These are phyloP conservation scores for Fistulifera pelliculosa DNA, from an alignment of 108 stramenopile genomes.

Conservation along the genomic window DNA sequence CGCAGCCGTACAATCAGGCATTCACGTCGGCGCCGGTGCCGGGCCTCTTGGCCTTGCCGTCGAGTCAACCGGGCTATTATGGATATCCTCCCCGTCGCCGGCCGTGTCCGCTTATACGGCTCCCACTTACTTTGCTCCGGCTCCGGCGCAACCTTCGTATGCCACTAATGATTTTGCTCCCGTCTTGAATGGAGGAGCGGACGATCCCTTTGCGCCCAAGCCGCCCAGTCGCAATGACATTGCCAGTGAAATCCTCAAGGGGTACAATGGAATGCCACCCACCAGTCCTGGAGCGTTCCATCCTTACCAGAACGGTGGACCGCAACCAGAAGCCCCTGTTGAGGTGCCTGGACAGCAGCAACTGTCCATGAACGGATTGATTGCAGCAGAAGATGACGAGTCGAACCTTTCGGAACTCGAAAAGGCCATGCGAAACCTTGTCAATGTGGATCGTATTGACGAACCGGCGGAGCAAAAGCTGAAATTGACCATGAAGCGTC, in stretches of 20 bases:
- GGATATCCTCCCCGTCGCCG: not conserved
- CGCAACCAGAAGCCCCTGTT: not conserved
- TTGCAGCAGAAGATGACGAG: slow-evolving; percentile 23
- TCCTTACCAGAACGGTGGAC: not conserved
- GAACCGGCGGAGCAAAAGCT: slow-evolving; percentile 39
- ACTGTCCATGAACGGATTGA: slow-evolving; percentile 29
- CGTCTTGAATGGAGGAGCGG: slow-evolving; percentile 3
- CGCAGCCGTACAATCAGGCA: slow-evolving; percentile 1
- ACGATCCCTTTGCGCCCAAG: slow-evolving; percentile 60
- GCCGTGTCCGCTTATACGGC: slow-evolving; percentile 8
- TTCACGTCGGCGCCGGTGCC: slow-evolving; percentile 1
- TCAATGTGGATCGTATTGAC: slow-evolving; percentile 53
- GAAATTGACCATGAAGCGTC: slow-evolving; percentile 37
- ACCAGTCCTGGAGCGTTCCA: not conserved
- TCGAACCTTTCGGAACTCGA: slow-evolving; percentile 25
- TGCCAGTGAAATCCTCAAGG: slow-evolving; percentile 13
- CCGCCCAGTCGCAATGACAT: slow-evolving; percentile 9
- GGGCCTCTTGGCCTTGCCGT: slow-evolving; percentile 14
- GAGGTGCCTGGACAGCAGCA: not conserved
- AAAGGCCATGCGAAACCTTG: slow-evolving; percentile 34
- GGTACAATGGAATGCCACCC: slow-evolving; percentile 1
- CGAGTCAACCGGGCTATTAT: slow-evolving; percentile 4
- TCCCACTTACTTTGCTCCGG: slow-evolving; percentile 14
- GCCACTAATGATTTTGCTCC: not conserved
- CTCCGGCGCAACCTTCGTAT: slow-evolving; percentile 4